A percentile compares a stretch with the other conserved stretches of the same genome.
Evolutionary conservation across 768 basidiomycete genomes (phyloP).

Genomic region (Termitomyces sp.): DNA sequence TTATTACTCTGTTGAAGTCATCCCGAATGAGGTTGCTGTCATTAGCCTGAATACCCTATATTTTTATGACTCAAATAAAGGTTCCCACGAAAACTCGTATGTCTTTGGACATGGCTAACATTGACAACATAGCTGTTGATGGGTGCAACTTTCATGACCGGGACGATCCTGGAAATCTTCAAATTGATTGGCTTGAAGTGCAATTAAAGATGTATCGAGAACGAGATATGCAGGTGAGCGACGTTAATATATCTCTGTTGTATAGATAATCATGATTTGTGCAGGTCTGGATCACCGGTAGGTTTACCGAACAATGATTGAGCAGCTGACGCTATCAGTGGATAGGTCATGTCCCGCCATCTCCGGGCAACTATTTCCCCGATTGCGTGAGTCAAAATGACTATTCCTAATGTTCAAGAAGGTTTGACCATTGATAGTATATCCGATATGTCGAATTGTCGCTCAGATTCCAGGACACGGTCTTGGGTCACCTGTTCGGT

Average conservation of each 20-base stretch:
- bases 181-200: constrained; percentile 89
- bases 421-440: constrained; percentile 33
- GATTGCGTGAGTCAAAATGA: constrained; percentile 61
- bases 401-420: neutral
- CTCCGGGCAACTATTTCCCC: constrained; percentile 72
- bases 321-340: constrained; percentile 1
- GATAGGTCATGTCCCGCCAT: constrained; percentile 82
- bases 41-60: constrained; percentile 89
- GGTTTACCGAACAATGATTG: constrained; percentile 5
- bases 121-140: constrained; percentile 51
- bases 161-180: constrained; percentile 81
- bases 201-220: constrained; percentile 65
- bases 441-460: constrained; percentile 68
- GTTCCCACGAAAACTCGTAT: constrained; percentile 27
- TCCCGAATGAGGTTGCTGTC: constrained; percentile 68
- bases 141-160: constrained; percentile 61
- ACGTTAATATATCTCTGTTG: neutral
- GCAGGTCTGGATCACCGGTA: constrained; percentile 44
- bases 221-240: constrained; percentile 66
- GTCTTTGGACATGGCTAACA: constrained; percentile 8
- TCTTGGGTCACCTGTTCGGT: constrained; percentile 81
- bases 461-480: constrained; percentile 82
- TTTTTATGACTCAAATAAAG: constrained; percentile 87
- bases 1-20: constrained; percentile 77
- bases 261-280: neutral